Base-by-base conservation (phyloP, 768 basidiomycete genomes). In the Rhodosporidiobolus sp. region DNA sequence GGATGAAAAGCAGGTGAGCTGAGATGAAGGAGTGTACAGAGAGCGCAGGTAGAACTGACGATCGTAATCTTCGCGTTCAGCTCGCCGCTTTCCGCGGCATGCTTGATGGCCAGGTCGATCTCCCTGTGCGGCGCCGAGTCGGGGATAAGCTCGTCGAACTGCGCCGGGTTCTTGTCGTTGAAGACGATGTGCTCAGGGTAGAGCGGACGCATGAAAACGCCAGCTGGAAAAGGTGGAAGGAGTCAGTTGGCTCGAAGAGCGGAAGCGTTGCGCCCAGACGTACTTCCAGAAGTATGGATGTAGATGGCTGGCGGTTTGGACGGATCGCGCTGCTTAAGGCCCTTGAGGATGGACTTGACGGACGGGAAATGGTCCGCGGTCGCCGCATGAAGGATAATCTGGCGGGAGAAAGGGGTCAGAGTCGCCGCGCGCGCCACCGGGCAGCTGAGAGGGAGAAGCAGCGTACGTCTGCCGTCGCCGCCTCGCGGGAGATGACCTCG, bases 211-310 rank as follows among this genome's bases (percentile, higher is more conserved):
- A 63, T 69, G 2, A 67, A 14, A n/a, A 66, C 64, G n/a, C 70
- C 70, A 30, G 68, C 43, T 61, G 24, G n/a, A n/a, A n/a, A 12
- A 45, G 9, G 30, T 3, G 17, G 3, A 35, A 19, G 4, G 20
- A 17, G 10, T 26, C 3, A 28, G 6, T 8, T 30, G 8, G 8
- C 34, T 14, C 28, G 34, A 45, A 58, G 38, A 30, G 16, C 8
- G 10, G 35, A 12, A 32, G 14, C 19, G 1, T 5, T 32, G 30
- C n/a, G 26, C 14, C 17, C 5, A 22, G 24, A 69, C 65, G 38
- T 52, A 70, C 73, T 69, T 38, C 69, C 74, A 6, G 69, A 68
- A 8, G 74, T 75, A 63, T 75, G 74, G 26, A 75, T 68, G 70
- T 75, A 75, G n/a, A 75, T 57, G 11, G 74, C 69, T 2, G 69